phyloP scores from a whole-genome alignment of 202 grass and related monocot species.

The Carex arenaria region DNA sequence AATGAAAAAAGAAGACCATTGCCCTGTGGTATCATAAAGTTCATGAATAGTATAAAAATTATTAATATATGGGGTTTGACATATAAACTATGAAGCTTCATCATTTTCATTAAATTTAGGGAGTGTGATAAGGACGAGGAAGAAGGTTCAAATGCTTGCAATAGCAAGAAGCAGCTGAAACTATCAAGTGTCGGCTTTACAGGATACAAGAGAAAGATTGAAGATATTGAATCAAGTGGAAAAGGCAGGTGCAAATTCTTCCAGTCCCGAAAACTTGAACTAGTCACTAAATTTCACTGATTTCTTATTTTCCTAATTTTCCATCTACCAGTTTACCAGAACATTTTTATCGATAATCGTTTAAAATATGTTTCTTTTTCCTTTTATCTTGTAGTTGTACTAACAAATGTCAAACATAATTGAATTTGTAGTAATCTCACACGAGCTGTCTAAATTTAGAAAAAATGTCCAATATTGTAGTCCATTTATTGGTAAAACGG shows the following conservation, averaged over 20 bases:
- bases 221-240: constrained; percentile 84
- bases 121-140: constrained; percentile 79
- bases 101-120: constrained; percentile 31
- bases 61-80: not conserved
- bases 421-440: not conserved
- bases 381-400: not conserved
- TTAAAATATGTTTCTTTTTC: not conserved
- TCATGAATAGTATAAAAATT: not conserved
- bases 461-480: too few relatives aligned
- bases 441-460: not conserved
- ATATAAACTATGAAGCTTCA: not conserved
- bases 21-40: not conserved
- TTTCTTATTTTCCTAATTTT: not conserved
- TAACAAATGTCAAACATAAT: not conserved
- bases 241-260: constrained; percentile 89
- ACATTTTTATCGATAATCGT: not conserved
- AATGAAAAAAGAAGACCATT: not conserved
- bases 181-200: constrained; percentile 74
- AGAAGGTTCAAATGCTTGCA: constrained; percentile 36
- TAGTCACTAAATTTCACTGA: constrained; percentile 52
- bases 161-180: constrained; percentile 56
- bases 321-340: not conserved
- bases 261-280: constrained; percentile 66
- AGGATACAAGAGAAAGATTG: constrained; percentile 62
- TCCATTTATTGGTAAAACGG: not conserved